These are phyloP conservation scores for Leccinum variicolor DNA, from an alignment of 768 basidiomycete genomes.

Conservation along the genomic window DNA sequence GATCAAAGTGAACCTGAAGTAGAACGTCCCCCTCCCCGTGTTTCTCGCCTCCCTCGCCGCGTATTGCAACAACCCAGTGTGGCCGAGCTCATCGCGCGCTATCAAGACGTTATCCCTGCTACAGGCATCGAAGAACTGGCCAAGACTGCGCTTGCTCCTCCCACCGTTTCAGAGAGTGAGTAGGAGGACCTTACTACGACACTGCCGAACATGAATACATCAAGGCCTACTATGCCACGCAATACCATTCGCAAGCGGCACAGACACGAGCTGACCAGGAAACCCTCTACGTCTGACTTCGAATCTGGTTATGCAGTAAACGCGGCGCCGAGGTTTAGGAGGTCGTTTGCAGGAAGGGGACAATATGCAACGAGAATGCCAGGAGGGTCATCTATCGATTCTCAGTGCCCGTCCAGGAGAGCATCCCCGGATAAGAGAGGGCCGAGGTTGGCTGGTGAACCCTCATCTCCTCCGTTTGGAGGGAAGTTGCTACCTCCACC, in stretches of 20 bases:
- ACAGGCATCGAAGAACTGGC: conserved; percentile 70
- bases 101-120: conserved; percentile 73
- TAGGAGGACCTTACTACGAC: conserved; percentile 50
- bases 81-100: conserved; percentile 81
- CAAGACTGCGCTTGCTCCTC: conserved; percentile 59
- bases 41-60: conserved; percentile 65
- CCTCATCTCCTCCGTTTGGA: conserved; percentile 24
- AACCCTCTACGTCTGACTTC: conserved; percentile 76
- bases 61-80: conserved; percentile 59
- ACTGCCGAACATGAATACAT: conserved; percentile 11
- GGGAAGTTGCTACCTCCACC: conserved; percentile 27
- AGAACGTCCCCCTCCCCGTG: conserved; percentile 29
- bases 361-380: conserved; percentile 50
- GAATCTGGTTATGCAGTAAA: conserved; percentile 93
- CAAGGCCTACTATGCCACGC: conserved; percentile 31
- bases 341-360: conserved; percentile 34
- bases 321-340: conserved; percentile 74
- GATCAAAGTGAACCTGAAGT: conserved; percentile 20
- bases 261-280: conserved; percentile 43
- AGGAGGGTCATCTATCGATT: conserved; percentile 46
- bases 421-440: conserved; percentile 73
- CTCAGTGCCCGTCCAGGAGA: conserved; percentile 58
- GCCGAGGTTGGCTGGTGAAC: conserved; percentile 35
- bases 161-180: conserved; percentile 74
- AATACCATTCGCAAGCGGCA: conserved; percentile 46